Evolutionary conservation across 805 yeast species (phyloP), one percentile per base, ranked within the genome.

Genomic region (Candida ovalis): DNA sequence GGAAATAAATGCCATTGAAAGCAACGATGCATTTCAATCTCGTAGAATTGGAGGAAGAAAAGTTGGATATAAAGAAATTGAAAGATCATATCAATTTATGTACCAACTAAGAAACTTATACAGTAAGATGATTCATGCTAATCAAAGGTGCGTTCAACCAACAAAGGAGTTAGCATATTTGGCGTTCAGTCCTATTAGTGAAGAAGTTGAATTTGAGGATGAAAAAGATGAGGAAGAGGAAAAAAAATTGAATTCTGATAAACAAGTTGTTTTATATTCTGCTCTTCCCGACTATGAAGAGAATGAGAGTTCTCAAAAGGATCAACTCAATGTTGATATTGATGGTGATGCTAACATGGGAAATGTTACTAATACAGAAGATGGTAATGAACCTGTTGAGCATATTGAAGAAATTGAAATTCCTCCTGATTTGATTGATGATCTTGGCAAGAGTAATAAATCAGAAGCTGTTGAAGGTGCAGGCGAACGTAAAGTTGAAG

Each of bases 21-120:
- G 53, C 12, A 58, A 64, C 37, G 70, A 65, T 1, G 58, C 70
- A 2, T 69, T 66, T 46, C 52, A 61, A 22, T 61, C 67, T 22
- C 79, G 96, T 58, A 82, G 95, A 60, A 85, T 92, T 47, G 97
- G 97, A 36, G 97, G 97, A 2, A 75, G 97, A 46, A 74, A 71
- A 21, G 92, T 91, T 5, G 86, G 88, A n/a, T 72, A 68, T n/a
- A 73, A 76, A 46, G 98, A 94, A 66, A 81, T 88, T 3, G 78
- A 78, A 54, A 74, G 98, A 52, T 86, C 97, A 0, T 81, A 82
- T 55, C 92, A 88, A 59, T 94, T 94, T 58, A 78, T 88, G 42
- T 80, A 78, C 50, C 86, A 86, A 44, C 72, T 94, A 43, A 78
- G 86, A 49, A 80, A 77, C 38, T 70, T 94, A 37, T 94, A 87